Conservation (phyloP, 2,329 filamentous ascomycete species). For the Colletotrichum sojae region DNA sequence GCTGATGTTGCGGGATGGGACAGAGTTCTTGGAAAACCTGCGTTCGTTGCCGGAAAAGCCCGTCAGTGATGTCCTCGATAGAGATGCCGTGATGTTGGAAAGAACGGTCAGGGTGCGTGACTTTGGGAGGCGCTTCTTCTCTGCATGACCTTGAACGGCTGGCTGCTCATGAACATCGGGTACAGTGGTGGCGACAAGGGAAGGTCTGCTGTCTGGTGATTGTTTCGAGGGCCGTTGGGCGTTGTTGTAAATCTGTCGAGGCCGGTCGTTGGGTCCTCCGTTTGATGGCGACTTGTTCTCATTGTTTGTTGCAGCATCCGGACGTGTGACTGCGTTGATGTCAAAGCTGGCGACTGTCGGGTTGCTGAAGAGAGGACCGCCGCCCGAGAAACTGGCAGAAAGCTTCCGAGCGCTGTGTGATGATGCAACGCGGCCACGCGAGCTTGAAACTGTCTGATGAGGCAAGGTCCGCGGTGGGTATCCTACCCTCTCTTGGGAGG, state of each 20-base stretch:
- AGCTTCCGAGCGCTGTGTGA: slow-evolving; percentile 42
- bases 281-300: slow-evolving; percentile 45
- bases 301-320: slow-evolving; percentile 41
- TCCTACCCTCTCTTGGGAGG: neutral
- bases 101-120: slow-evolving; percentile 62
- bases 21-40: slow-evolving; percentile 4
- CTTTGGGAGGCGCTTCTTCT: slow-evolving; percentile 52
- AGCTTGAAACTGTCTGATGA: neutral
- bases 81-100: slow-evolving; percentile 60
- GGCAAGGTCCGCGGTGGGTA: neutral
- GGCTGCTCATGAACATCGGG: neutral
- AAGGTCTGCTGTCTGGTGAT: slow-evolving; percentile 10
- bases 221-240: neutral
- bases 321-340: slow-evolving; percentile 44
- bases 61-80: slow-evolving; percentile 51
- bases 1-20: slow-evolving; percentile 36
- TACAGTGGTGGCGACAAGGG: neutral
- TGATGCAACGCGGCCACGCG: too few species aligned
- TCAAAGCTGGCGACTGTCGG: slow-evolving; percentile 50
- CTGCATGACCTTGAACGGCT: slow-evolving; percentile 1
- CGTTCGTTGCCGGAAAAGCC: slow-evolving; percentile 33
- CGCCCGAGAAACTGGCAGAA: slow-evolving; percentile 49
- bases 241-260: too few species aligned
- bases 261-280: neutral
- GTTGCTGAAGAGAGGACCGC: slow-evolving; percentile 45